phyloP scores from a whole-genome alignment of 768 basidiomycete species.

The Leccinum truebloodii region DNA sequence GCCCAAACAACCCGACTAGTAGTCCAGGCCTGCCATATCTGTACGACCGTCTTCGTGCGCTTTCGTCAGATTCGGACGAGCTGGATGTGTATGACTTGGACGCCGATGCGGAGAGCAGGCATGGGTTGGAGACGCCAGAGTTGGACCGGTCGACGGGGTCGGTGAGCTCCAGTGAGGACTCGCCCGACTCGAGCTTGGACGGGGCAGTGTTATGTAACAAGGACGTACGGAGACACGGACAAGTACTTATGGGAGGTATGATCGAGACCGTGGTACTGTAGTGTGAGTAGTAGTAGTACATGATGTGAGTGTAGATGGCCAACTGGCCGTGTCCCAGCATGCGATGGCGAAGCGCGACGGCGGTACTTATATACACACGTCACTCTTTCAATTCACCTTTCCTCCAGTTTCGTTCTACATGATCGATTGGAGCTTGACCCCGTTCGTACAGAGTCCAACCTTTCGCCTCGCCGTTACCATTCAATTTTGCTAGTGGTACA shows the following conservation, averaged over 20 bases:
- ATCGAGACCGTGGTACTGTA: neutral
- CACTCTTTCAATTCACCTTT: too few species aligned
- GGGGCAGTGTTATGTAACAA: neutral
- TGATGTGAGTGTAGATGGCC: too few species aligned
- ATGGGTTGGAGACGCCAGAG: neutral
- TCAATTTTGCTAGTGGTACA: slow-evolving; percentile 28
- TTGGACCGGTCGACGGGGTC: neutral
- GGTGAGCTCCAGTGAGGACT: neutral
- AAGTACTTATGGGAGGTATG: neutral
- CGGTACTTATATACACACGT: too few species aligned
- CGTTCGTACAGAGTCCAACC: too few species aligned
- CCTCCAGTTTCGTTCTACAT: too few species aligned
- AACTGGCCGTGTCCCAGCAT: too few species aligned
- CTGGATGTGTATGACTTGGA: neutral
- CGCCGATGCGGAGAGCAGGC: neutral
- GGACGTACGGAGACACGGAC: neutral
- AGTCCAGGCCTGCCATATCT: neutral
- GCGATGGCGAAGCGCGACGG: too few species aligned
- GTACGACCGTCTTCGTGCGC: neutral
- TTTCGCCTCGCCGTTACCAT: too few species aligned
- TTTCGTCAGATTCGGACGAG: neutral
- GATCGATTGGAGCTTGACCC: too few species aligned
- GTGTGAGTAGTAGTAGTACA: too few species aligned
- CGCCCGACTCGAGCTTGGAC: slow-evolving; percentile 8
- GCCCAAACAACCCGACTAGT: neutral